Evolutionary conservation across 139 green algal genomes (phyloP), one percentile per base, ranked within the genome.

Genomic region (Edaphochlamys debaryana): DNA sequence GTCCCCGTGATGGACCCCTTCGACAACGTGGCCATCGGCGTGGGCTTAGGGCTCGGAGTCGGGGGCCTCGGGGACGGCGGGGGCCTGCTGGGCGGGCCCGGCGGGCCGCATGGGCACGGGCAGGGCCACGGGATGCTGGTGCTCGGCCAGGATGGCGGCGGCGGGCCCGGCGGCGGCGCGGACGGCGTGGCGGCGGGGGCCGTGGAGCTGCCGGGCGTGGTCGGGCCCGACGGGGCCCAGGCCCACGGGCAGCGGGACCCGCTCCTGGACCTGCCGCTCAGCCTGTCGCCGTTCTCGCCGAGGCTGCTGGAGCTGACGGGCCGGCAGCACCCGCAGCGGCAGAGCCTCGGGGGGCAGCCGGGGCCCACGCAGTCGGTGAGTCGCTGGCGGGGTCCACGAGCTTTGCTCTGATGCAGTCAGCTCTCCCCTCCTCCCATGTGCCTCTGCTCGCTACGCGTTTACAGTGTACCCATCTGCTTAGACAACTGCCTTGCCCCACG

Each of bases 11-110:
- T 22, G 37, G 60, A 82, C 22, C 42, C 76, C 11, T 73, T 82
- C 22, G 76, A 82, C 63, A 22, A 80, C 37, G 15, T 69, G 27
- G 56, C 73, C 27, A 66, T 80, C 56, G 56, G 73, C 29, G 15
- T 79, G 34, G 71, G 71, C 34, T 32, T 79, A 30, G 74, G 74
- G 8, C 20, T 73, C 27, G 41, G 38, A 0, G 32, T 42, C 23
- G 27, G 37, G 0, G 67, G 60, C 32, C 34, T 74, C 2, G 41
- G n/a, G 7, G 7, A 37, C 34, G 36, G 29, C 3, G 34, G 42
- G 20, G 76, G 41, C 38, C 30, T 42, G 64, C 6, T 37, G 3
- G 30, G 11, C n/a, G 60, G 6, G 0, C 13, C 11, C 45, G 45
- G 45, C 13, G 45, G 11, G 11, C 11, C 45, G 45, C 45, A 9